phyloP scores from a whole-genome alignment of 169 alveolate species.

The Eimeria praecox region DNA sequence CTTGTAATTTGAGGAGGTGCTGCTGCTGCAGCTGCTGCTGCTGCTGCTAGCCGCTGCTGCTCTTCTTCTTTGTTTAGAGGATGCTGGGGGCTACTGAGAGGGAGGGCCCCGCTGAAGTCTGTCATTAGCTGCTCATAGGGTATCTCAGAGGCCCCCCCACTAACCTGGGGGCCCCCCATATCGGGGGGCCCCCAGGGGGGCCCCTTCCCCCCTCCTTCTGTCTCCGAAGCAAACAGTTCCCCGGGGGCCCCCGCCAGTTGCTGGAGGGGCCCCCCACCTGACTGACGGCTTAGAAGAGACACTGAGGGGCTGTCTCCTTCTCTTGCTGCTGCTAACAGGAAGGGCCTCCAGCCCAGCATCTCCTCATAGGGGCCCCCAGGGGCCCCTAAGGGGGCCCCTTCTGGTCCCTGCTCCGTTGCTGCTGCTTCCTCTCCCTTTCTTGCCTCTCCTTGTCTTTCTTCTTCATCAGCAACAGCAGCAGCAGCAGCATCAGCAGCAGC shows the following conservation, averaged over 20 bases:
- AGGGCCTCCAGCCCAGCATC: constrained; percentile 29
- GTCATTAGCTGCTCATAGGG: background rate
- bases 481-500: constrained; percentile 11
- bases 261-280: constrained; percentile 45
- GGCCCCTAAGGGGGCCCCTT: constrained; percentile 4
- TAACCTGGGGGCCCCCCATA: background rate
- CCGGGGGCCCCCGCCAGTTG: constrained; percentile 30
- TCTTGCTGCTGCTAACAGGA: background rate
- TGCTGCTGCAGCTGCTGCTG: constrained; percentile 38
- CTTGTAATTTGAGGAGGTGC: background rate
- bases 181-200: background rate
- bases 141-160: background rate
- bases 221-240: background rate
- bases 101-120: constrained; percentile 63
- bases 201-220: background rate
- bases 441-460: no score
- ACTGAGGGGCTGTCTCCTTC: constrained; percentile 4
- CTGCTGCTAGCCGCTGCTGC: constrained; percentile 2
- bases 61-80: constrained; percentile 11
- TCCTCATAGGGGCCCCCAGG: constrained; percentile 20
- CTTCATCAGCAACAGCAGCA: no score
- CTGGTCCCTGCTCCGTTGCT: background rate
- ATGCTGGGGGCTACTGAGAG: constrained; percentile 35
- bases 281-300: constrained; percentile 14
- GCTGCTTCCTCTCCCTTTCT: background rate